Evolutionary conservation across 768 basidiomycete genomes (phyloP), one percentile per base, ranked within the genome.

Genomic region (Pleurotus tuoliensis): DNA sequence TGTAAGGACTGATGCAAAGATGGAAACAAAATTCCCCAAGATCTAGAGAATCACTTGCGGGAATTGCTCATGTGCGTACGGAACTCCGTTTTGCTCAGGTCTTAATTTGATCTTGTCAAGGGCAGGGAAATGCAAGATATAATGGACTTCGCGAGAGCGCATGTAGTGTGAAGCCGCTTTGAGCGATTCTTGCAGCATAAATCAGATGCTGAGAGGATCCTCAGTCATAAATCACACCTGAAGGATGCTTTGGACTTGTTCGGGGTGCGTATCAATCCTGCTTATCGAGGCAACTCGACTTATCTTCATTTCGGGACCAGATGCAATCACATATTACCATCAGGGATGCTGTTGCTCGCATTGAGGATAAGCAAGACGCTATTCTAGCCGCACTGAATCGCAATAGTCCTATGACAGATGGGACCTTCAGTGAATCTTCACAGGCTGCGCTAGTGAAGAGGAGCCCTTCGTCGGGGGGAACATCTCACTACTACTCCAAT

Each of bases 181-280:
- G 49, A 55, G 27, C 62, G 62, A 4, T 51, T 64, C 9, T 43
- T 69, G 0, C 22, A 53, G 25, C 45, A 61, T 43, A 45, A 56
- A 41, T 47, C 59, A 1, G 62, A 69, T 25, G 50, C 47, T 3
- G 38, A 22, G 37, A 61, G 59, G 41, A 61, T 69, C 22, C 56
- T 55, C 22, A 56, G 59, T 24, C 63, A 64, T 49, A 59, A 64
- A 9, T 56, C 27, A 30, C 43, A 20, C 20, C 38, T 69, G 16
- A 59, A 59, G 30, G 61, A 65, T 40, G 62, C 64, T 25, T 46
- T 69, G 41, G 66, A 66, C 44, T 53, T 63, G 25, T 69, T 69
- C 30, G 64, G 63, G 20, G 67, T 64, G 39, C 34, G 64, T 62
- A 24, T 30, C 30, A 9, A 30, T 30, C 30, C 30, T 7, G 30